Conservation (phyloP, 1,284 basidiomycete species). For the Ganoderma lingzhi region DNA sequence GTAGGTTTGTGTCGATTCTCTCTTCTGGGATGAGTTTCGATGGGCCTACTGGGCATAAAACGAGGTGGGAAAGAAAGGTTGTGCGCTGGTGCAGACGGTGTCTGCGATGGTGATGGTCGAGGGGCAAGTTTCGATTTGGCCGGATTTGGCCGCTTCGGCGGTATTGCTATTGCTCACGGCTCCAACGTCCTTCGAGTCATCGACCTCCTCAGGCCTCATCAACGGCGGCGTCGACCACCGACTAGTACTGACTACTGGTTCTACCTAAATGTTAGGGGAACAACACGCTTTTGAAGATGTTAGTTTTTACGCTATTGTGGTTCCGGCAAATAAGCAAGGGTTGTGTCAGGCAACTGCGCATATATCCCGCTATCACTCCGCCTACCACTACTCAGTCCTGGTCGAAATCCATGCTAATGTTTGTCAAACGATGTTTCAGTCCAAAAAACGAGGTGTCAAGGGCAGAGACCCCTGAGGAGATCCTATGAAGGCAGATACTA, state of each 20-base stretch:
- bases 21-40: constrained; percentile 46
- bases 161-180: constrained; percentile 17
- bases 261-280: neutral
- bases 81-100: constrained; percentile 39
- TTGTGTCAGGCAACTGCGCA: no score
- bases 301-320: neutral
- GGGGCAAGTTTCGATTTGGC: constrained; percentile 32
- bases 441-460: no score
- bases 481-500: no score
- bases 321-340: neutral
- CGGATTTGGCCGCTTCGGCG: constrained; percentile 27
- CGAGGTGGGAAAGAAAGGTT: constrained; percentile 28
- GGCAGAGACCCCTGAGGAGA: no score
- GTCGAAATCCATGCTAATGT: no score
- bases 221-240: neutral
- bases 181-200: constrained; percentile 27
- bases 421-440: no score
- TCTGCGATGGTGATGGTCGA: constrained; percentile 43
- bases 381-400: no score
- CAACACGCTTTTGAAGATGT: neutral
- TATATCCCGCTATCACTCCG: no score
- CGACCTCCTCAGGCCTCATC: constrained; percentile 16
- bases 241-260: neutral
- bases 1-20: constrained; percentile 38
- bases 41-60: constrained; percentile 67